phyloP scores from a whole-genome alignment of 148 eudicot genomes.

The Nepenthes gracilis region DNA sequence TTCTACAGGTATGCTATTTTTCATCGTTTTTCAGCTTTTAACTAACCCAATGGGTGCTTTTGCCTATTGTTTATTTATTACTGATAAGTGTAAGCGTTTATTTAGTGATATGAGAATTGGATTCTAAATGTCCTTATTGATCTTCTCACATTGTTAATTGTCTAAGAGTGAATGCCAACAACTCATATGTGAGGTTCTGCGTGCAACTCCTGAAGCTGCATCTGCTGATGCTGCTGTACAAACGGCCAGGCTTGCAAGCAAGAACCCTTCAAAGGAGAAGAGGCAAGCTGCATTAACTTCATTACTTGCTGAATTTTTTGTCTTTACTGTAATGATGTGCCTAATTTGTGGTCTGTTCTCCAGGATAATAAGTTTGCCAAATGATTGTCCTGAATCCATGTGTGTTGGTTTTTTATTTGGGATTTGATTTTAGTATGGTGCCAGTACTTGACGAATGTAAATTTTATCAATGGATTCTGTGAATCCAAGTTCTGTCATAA shows the following conservation, averaged over 20 bases:
- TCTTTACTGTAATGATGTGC: neutral
- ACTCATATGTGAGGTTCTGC: conserved; percentile 89
- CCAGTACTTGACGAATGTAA: too few species aligned
- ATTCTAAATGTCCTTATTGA: conserved; percentile 4
- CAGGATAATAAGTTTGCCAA: neutral
- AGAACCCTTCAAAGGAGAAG: conserved; percentile 72
- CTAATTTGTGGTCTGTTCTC: neutral
- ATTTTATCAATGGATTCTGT: too few species aligned
- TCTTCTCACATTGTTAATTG: conserved; percentile 1
- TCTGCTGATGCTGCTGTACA: conserved; percentile 95
- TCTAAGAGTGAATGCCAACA: conserved; percentile 98
- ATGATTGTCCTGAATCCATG: neutral
- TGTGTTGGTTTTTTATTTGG: neutral
- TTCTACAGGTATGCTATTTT: conserved; percentile 57
- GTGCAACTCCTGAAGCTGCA: conserved; percentile 98
- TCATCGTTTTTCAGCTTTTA: neutral
- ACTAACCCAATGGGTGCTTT: neutral
- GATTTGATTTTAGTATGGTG: neutral
- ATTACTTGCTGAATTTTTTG: neutral
- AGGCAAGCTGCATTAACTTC: conserved; percentile 37
- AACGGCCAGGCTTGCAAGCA: conserved; percentile 93
- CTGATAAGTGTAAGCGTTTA: neutral
- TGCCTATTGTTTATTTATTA: neutral
- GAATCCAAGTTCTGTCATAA: too few species aligned
- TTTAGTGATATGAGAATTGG: neutral